Base-by-base conservation (phyloP, 352 stramenopile species). In the Globisporangium nagaii region DNA sequence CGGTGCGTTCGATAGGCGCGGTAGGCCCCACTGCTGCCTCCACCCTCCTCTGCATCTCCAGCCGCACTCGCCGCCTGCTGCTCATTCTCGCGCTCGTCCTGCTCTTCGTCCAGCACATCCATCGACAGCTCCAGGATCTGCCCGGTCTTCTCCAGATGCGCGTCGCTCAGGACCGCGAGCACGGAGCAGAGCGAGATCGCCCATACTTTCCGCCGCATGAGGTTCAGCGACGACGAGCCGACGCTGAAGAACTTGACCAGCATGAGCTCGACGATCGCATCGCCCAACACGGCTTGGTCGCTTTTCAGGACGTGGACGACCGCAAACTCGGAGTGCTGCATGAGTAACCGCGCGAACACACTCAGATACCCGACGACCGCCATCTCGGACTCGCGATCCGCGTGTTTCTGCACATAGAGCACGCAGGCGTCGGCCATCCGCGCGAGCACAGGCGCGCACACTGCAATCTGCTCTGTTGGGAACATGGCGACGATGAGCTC, bases 181-280 rank as follows among this genome's bases (percentile, higher is more conserved):
- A 72, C 58, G 1, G 68, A 63, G 34, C 70, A 79, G 17, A 93
- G 56, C 11, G 65, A 69, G n/a, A 88, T 12, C 1, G 75, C 65
- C 84, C 84, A 95, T 31, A 88, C 56, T 53, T 91, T 92, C 34
- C 78, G 70, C 37, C 71, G 62, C 45, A 70, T 51, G n/a, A 83
- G 28, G 0, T 71, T 72, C 58, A 93, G 60, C 15, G 78, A 83
- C 41, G 77, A 76, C 5, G 73, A 74, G 0, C 75, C 75, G 3
- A 90, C 67, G 17, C 65, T 82, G 54, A 89, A 92, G 51, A 88
- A 93, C 56, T 90, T 71, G 41, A 63, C 58, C 11, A 95, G 63
- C 73, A 91, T 79, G 15, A 73, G 47, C 41, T 90, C 73, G 7
- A 90, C 50, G 8, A 87, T 27, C 37, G 68, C 36, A 32, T 50